Conservation (phyloP, 257 asterid species). For the Nicotiana otophora region DNA sequence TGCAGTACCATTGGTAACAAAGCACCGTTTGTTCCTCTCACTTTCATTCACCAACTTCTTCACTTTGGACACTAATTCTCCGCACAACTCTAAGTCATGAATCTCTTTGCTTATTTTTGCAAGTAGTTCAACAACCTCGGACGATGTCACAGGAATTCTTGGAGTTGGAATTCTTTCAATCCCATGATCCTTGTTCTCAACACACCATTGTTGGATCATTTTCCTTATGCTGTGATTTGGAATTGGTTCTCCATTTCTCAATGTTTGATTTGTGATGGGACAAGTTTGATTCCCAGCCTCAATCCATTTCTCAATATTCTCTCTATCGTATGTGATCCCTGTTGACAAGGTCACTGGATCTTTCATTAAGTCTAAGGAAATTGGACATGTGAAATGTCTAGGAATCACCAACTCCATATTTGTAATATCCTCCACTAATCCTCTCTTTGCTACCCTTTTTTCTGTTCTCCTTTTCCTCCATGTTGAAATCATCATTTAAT, state of each 20-base stretch:
- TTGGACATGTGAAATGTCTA: conserved; percentile 32
- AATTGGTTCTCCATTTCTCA: conserved; percentile 19
- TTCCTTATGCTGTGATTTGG: conserved; percentile 36
- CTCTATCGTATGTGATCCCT: conserved; percentile 54
- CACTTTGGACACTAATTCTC: conserved; percentile 20
- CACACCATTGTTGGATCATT: conserved; percentile 58
- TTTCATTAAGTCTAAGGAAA: conserved; percentile 41
- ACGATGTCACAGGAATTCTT: conserved; percentile 25
- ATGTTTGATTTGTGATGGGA: conserved; percentile 39
- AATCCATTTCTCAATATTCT: conserved; percentile 49
- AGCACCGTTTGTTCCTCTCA: conserved; percentile 36
- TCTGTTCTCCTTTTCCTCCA: conserved; percentile 33
- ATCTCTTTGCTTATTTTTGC: not conserved
- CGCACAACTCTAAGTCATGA: conserved; percentile 17
- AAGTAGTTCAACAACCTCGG: conserved; percentile 27
- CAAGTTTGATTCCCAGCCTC: conserved; percentile 41
- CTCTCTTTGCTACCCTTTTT: conserved; percentile 2
- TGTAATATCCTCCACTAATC: not conserved
- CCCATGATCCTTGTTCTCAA: conserved; percentile 33
- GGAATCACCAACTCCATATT: conserved; percentile 26
- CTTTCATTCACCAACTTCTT: conserved; percentile 32
- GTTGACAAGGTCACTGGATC: conserved; percentile 63
- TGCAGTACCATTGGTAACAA: conserved; percentile 21
- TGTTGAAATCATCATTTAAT: conserved; percentile 18
- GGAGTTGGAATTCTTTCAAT: conserved; percentile 50